Evolutionary conservation across 495 filamentous ascomycete species (phyloP), one percentile per base, ranked within the genome.

Genomic region (Aspergillus egyptiacus): DNA sequence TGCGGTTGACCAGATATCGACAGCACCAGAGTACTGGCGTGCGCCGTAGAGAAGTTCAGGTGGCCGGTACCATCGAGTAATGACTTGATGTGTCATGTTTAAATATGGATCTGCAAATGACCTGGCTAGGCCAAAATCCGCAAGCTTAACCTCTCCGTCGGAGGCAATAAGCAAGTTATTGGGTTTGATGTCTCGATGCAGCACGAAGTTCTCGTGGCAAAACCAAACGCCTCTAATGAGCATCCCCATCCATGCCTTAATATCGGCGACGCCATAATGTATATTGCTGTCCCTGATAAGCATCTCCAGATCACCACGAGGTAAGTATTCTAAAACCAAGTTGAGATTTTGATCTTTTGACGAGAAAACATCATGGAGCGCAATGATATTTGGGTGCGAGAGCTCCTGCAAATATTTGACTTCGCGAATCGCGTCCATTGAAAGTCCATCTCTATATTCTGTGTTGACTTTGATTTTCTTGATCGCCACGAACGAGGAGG

Each of bases 161-260:
- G 89, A 84, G 11, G 90, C 89, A 52, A 97, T 93, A 37, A 99
- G 78, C 60, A 97, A 71, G 68, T 99, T 97, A 78, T 97, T 97
- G 25, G 93, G 91, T 65, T 99, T 99, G 73, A 99, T 97, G 73
- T 99, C 94, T 53, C 93, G 86, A 70, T 99, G 94, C 34, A 99
- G 73, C 2, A 99, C 80, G 54, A 83, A 89, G 64, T 93, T 94
- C 63, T 87, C 87, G 67, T 99, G 94, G 69, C 94, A 97, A 72
- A 91, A 97, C 85, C 87, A 95, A 15, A 96, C 83, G 9, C 88
- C 94, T 41, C 91, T 79, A n/a, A 76, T 74, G 10, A 96, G 80
- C 94, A 96, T 96, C 27, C 85, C 88, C 84, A 96, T 94, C 94
- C 94, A 99, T 19, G 91, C 86, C 61, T 99, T 99, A 59, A 99